phyloP scores from a whole-genome alignment of 225 moss, liverwort and hornwort species.

The Polytrichum commune region DNA sequence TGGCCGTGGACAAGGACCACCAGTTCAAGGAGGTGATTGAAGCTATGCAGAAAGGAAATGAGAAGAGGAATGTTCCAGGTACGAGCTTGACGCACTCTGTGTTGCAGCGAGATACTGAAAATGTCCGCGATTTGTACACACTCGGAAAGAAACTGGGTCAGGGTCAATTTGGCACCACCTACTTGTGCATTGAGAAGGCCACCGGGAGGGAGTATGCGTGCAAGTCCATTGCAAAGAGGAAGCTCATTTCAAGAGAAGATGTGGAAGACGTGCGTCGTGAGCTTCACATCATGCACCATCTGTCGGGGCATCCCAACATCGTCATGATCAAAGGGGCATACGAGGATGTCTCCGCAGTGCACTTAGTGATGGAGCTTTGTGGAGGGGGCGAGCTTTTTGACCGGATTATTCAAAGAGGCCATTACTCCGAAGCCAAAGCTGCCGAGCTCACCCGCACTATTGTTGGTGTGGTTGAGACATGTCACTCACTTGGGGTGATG shows the following conservation, averaged over 20 bases:
- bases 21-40: conserved; percentile 49
- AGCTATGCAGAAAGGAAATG: conserved; percentile 45
- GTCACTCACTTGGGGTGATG: conserved; percentile 57
- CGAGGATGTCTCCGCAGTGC: conserved; percentile 45
- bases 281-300: conserved; percentile 55
- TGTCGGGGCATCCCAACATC: conserved; percentile 53
- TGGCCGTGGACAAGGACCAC: conserved; percentile 16
- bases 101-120: conserved; percentile 46
- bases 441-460: conserved; percentile 49
- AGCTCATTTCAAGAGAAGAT: conserved; percentile 52
- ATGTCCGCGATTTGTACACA: conserved; percentile 38
- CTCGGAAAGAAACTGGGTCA: conserved; percentile 53
- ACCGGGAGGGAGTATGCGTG: conserved; percentile 46
- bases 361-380: conserved; percentile 56
- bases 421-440: conserved; percentile 55
- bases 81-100: conserved; percentile 48
- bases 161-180: conserved; percentile 53
- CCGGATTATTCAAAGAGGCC: conserved; percentile 53
- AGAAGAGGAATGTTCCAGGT: conserved; percentile 40
- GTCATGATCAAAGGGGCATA: conserved; percentile 56
- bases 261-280: conserved; percentile 60
- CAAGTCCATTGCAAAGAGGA: conserved; percentile 52
- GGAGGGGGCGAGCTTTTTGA: conserved; percentile 57
- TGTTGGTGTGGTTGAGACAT: conserved; percentile 54
- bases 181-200: conserved; percentile 45